Percentiles rank a stretch among this genome's conserved stretches.
Conservation (phyloP, 768 basidiomycete genomes). For the Xerocomus brunneocitrinus region DNA sequence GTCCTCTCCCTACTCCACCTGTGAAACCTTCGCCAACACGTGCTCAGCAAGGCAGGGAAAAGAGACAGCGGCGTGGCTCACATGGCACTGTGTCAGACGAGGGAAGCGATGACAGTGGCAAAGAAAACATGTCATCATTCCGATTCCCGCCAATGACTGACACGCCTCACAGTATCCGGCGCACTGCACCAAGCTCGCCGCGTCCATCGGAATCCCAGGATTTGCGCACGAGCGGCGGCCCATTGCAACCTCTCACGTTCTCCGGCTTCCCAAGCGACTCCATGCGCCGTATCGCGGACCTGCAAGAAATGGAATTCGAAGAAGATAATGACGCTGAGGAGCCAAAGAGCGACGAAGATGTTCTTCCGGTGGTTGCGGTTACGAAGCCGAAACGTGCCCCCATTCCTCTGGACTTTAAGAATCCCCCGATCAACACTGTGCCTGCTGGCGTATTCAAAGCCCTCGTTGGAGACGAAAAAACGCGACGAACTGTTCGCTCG, state of each 20-base stretch:
- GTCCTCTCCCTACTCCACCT: constrained; percentile 40
- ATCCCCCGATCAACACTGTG: constrained; percentile 65
- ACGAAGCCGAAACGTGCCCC: constrained; percentile 60
- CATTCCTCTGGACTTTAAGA: constrained; percentile 75
- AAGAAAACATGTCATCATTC: constrained; percentile 68
- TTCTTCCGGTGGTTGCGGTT: constrained; percentile 11
- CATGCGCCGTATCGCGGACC: constrained; percentile 19
- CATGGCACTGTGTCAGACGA: constrained; percentile 26
- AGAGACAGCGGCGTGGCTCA: constrained; percentile 62
- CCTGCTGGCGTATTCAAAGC: constrained; percentile 87
- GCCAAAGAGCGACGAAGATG: constrained; percentile 12
- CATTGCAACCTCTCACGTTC: constrained; percentile 54
- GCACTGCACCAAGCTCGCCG: constrained; percentile 40
- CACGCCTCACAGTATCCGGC: constrained; percentile 47
- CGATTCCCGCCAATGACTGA: constrained; percentile 60
- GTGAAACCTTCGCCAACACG: constrained; percentile 21
- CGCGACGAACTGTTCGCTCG: constrained; percentile 69
- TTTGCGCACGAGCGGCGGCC: constrained; percentile 16
- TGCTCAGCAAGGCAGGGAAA: constrained; percentile 69
- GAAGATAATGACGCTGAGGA: constrained; percentile 10
- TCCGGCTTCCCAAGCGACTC: constrained; percentile 50
- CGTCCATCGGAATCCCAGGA: constrained; percentile 28
- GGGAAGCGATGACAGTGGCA: constrained; percentile 46
- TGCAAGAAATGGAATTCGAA: constrained; percentile 7
- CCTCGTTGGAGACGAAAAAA: constrained; percentile 62